These are phyloP conservation scores for Leccinum subtestaceum DNA, from an alignment of 768 basidiomycete genomes.

Conservation along the genomic window DNA sequence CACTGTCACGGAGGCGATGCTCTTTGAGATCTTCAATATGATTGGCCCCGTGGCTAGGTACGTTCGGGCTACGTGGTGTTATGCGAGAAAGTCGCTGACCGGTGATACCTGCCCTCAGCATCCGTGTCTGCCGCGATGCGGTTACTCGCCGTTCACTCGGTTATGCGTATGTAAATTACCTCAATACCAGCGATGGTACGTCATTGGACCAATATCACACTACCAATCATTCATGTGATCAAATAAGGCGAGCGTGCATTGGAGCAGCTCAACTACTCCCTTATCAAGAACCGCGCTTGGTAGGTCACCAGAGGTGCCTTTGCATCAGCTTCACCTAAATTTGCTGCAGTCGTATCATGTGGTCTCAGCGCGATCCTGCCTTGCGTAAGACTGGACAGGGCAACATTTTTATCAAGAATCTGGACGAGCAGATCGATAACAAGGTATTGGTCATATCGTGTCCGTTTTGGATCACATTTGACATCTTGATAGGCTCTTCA, in stretches of 20 bases:
- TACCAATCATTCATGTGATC: constrained; percentile 2
- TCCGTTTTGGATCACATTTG: neutral
- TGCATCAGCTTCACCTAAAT: neutral
- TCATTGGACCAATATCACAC: constrained; percentile 7
- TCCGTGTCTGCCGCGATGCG: constrained; percentile 99
- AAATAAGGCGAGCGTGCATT: constrained; percentile 89
- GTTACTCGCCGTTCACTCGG: constrained; percentile 99
- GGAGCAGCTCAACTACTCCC: constrained; percentile 98
- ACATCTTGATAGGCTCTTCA: constrained; percentile 75
- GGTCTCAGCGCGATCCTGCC: constrained; percentile 99
- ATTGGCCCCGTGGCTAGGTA: constrained; percentile 98
- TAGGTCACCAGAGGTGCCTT: constrained; percentile 34
- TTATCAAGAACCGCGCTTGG: constrained; percentile 98
- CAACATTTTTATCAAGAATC: constrained; percentile 99
- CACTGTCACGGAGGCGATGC: constrained; percentile 98
- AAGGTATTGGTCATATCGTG: constrained; percentile 49
- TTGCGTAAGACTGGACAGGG: constrained; percentile 99
- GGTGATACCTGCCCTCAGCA: constrained; percentile 45
- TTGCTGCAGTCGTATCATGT: constrained; percentile 90
- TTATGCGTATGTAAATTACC: constrained; percentile 99
- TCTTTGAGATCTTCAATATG: constrained; percentile 99
- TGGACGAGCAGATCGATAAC: constrained; percentile 97
- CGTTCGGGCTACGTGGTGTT: constrained; percentile 24
- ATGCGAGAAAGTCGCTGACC: neutral
- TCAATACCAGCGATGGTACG: constrained; percentile 90